Evolutionary conservation across 345 rosid species (phyloP), one percentile per base, ranked within the genome.

Genomic region (Gossypium anomalum): DNA sequence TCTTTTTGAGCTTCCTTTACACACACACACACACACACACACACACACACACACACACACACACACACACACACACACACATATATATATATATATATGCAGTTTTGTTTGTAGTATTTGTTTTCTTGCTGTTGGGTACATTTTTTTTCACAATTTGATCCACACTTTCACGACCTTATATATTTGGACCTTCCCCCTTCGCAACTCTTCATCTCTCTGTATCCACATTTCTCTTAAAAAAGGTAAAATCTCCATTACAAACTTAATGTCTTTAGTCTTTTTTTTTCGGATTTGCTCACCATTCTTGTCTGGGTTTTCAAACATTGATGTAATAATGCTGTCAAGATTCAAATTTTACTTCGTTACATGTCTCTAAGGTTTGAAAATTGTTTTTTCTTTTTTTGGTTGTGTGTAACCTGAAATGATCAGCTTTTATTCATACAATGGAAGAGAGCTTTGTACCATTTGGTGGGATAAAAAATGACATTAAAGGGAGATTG

Each of bases 401-500:
- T 4, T 34, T 34, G 41, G 41, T 5, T 34, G 41, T 34, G 41
- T 34, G 41, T 34, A 5, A 34, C 41, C 41, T 34, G 41, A 4
- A 34, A 34, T 34, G 41, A 34, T 7, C 41, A 34, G 41, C 41
- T 34, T 34, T 34, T 34, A 34, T 34, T 5, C 41, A 34, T 34
- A 74, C 72, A 73, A 88, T 92, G 92, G 94, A 90, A 83, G 97
- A 94, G 79, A 92, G 90, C 75, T 92, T 90, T 82, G 92, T 89
- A 29, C 97, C 97, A n/a, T 88, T 92, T 56, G 89, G 84, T 0
- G 97, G 98, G 22, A 92, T 94, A 72, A 92, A 88, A 82, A 88
- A 87, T 72, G 98, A 94, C 78, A 74, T 92, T 64, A 84, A 76
- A 65, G 93, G 93, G 70, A 87, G 97, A 80, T 77, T 88, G 78